Evolutionary conservation across 23 red algal species (phyloP).

Genomic region (Gracilaria vermiculophylla): DNA sequence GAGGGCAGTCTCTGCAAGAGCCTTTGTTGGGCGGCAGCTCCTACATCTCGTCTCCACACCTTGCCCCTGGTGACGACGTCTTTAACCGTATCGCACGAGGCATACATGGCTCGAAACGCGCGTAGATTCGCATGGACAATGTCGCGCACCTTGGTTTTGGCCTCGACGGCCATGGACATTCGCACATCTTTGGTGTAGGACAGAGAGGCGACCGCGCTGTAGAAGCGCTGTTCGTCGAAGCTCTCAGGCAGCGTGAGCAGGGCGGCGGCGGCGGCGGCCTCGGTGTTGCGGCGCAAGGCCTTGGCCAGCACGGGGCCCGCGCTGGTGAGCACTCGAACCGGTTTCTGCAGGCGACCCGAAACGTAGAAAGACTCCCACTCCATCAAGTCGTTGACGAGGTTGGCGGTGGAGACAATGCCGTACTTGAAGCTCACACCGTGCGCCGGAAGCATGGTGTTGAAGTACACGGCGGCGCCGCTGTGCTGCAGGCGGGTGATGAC

Average conservation of each 20-base stretch:
- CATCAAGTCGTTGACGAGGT: slow-evolving; percentile 67
- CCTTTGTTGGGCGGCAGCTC: not conserved
- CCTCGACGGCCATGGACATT: slow-evolving; percentile 49
- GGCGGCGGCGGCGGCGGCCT: slow-evolving; percentile 58
- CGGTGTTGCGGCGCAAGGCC: slow-evolving; percentile 37
- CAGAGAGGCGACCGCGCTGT: slow-evolving; percentile 56
- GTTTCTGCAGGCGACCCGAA: slow-evolving; percentile 94
- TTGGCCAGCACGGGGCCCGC: slow-evolving; percentile 28
- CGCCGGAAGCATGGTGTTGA: slow-evolving; percentile 73
- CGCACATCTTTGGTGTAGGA: slow-evolving; percentile 74
- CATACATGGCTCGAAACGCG: slow-evolving; percentile 58
- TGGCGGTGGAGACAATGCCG: slow-evolving; percentile 63
- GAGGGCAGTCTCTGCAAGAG: slow-evolving; percentile 13
- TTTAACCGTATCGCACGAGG: not conserved
- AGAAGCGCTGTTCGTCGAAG: slow-evolving; percentile 51
- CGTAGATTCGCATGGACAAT: slow-evolving; percentile 47
- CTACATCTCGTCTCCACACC: slow-evolving; percentile 32
- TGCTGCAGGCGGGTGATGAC: slow-evolving; percentile 61
- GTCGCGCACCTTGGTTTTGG: slow-evolving; percentile 50
- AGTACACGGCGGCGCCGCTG: slow-evolving; percentile 74
- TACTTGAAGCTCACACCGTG: slow-evolving; percentile 74
- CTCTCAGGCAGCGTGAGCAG: slow-evolving; percentile 55
- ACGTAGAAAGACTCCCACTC: slow-evolving; percentile 86
- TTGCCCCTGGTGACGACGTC: not conserved
- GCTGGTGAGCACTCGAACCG: slow-evolving; percentile 54